Conservation (phyloP, 805 yeast species). For the Scheffersomyces coipomensis region DNA sequence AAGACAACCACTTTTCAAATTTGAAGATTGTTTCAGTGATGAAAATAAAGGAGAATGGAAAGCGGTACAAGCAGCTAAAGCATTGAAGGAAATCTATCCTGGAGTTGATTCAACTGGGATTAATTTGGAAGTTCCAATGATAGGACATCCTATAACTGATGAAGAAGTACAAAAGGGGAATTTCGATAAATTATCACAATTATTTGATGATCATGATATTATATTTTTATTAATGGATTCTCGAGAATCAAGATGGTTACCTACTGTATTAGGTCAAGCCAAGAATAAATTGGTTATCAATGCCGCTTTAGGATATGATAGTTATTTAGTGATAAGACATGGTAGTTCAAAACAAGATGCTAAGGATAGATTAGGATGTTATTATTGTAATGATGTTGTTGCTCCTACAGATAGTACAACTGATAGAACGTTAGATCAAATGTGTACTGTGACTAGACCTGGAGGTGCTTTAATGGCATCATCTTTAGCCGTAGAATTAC, state of each 20-base stretch:
- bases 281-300: slow-evolving; percentile 74
- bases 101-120: slow-evolving; percentile 64
- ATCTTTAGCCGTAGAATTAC: slow-evolving; percentile 78
- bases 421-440: slow-evolving; percentile 89
- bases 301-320: slow-evolving; percentile 94
- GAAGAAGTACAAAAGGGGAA: slow-evolving; percentile 48
- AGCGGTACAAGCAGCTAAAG: slow-evolving; percentile 74
- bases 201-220: slow-evolving; percentile 70
- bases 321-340: slow-evolving; percentile 91
- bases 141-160: slow-evolving; percentile 79
- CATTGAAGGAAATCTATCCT: slow-evolving; percentile 75
- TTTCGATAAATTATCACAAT: slow-evolving; percentile 48
- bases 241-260: slow-evolving; percentile 96
- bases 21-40: slow-evolving; percentile 75
- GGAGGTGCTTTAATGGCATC: slow-evolving; percentile 91
- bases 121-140: slow-evolving; percentile 85
- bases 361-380: slow-evolving; percentile 70
- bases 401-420: slow-evolving; percentile 90
- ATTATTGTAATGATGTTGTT: slow-evolving; percentile 92
- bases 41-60: slow-evolving; percentile 64
- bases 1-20: slow-evolving; percentile 82
- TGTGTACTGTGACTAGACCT: slow-evolving; percentile 98
- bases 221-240: slow-evolving; percentile 87
- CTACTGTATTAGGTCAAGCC: slow-evolving; percentile 75
- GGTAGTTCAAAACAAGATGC: slow-evolving; percentile 46